Conservation (phyloP, 2,329 filamentous ascomycete species). For the Plectosphaerella sp. region DNA sequence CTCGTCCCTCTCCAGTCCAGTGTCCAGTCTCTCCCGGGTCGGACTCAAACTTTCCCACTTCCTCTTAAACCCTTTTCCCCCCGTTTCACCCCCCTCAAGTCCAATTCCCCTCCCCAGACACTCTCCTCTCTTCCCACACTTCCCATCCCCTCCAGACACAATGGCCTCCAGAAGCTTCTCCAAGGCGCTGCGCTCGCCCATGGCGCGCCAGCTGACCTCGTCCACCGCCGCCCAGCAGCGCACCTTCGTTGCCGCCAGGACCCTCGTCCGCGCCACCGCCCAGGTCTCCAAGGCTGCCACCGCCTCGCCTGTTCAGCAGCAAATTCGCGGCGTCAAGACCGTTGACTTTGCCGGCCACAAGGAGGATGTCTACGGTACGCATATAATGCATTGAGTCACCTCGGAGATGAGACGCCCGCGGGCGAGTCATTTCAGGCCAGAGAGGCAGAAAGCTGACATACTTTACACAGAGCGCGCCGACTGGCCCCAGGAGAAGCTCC, state of each 20-base stretch:
- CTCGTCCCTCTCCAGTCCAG: no score
- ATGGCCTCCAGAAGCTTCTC: constrained; percentile 78
- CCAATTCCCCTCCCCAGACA: constrained; percentile 16
- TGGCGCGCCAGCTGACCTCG: constrained; percentile 60
- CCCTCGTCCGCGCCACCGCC: constrained; percentile 49
- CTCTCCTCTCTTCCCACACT: constrained; percentile 23
- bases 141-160: constrained; percentile 35
- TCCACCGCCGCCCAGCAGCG: constrained; percentile 49
- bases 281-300: constrained; percentile 31
- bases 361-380: constrained; percentile 87
- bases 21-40: not conserved
- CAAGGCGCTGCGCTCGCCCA: constrained; percentile 59
- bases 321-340: constrained; percentile 90
- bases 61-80: not conserved
- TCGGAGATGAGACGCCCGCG: not conserved
- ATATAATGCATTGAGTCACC: constrained; percentile 1
- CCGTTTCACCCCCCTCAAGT: constrained; percentile 8
- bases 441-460: constrained; percentile 16
- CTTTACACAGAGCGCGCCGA: constrained; percentile 79
- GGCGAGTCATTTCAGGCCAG: constrained; percentile 6
- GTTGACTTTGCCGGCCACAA: constrained; percentile 96
- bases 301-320: constrained; percentile 58
- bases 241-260: constrained; percentile 57
- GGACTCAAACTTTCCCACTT: constrained; percentile 9
- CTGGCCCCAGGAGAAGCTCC: constrained; percentile 97